These are phyloP conservation scores for Penicillium canariense DNA, from an alignment of 495 filamentous ascomycete genomes.

Conservation along the genomic window DNA sequence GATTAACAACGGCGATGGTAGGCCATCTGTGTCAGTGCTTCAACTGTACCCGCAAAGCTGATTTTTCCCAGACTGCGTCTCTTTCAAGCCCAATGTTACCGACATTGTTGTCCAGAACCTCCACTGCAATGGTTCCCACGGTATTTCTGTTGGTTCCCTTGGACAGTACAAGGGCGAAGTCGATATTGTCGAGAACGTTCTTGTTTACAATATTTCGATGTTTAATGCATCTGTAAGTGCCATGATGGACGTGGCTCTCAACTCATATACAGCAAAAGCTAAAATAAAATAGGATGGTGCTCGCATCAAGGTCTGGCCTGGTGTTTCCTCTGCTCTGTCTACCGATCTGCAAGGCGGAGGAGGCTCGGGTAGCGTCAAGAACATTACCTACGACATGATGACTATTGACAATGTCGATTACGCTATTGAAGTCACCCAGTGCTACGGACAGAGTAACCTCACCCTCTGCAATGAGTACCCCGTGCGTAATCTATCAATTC, in stretches of 20 bases:
- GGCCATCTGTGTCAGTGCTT: background rate
- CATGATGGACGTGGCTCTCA: background rate
- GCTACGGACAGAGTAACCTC: constrained; percentile 61
- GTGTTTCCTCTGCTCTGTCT: constrained; percentile 46
- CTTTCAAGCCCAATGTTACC: constrained; percentile 76
- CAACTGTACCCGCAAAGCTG: constrained; percentile 1
- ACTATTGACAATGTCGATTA: constrained; percentile 59
- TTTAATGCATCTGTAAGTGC: constrained; percentile 52
- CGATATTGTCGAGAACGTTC: constrained; percentile 65
- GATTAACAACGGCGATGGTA: constrained; percentile 67
- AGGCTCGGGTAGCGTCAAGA: constrained; percentile 52
- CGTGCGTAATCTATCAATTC: constrained; percentile 16
- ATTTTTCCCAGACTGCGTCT: constrained; percentile 57
- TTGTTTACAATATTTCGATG: constrained; percentile 67
- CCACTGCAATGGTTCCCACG: constrained; percentile 69
- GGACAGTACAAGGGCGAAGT: constrained; percentile 62
- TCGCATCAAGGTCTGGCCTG: constrained; percentile 71
- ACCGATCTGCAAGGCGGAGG: constrained; percentile 62
- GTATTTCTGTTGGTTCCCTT: constrained; percentile 67
- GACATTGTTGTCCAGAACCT: constrained; percentile 70
- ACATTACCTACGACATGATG: constrained; percentile 58
- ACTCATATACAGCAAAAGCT: background rate
- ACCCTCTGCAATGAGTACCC: constrained; percentile 61
- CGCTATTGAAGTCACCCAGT: constrained; percentile 63
- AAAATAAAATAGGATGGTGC: constrained; percentile 51